Conservation (phyloP, 2,329 filamentous ascomycete genomes). For the Pyrenophora teres region DNA sequence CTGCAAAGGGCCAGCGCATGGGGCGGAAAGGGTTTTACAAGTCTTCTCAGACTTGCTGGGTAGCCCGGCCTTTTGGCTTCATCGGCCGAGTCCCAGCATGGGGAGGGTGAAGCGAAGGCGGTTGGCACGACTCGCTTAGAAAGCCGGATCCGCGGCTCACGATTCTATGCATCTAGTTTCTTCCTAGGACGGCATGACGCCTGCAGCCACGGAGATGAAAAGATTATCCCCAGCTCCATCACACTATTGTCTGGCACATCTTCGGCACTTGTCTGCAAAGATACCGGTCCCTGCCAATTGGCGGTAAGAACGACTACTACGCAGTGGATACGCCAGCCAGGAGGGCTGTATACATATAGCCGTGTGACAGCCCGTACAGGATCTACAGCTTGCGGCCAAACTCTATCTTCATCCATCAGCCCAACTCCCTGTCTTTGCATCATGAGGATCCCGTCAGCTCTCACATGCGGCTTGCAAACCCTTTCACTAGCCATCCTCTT, state of each 20-base stretch:
- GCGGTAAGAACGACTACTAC: constrained; percentile 9
- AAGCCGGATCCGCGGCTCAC: not conserved
- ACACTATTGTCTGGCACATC: constrained; percentile 11
- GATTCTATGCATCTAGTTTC: constrained; percentile 2
- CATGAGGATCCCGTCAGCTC: constrained; percentile 14
- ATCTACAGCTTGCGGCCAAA: constrained; percentile 13
- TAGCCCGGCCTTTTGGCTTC: not conserved
- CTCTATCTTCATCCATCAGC: constrained; percentile 6
- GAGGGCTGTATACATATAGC: constrained; percentile 16
- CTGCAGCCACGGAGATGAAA: constrained; percentile 18
- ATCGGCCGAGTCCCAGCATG: not conserved
- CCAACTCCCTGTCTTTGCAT: constrained; percentile 4
- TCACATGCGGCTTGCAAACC: constrained; percentile 8
- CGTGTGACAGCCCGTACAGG: constrained; percentile 6
- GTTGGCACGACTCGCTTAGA: constrained; percentile 8
- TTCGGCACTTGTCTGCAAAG: constrained; percentile 6
- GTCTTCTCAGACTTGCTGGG: not conserved
- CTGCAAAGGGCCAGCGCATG: not conserved
- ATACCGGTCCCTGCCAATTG: constrained; percentile 1
- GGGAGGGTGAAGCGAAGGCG: not conserved
- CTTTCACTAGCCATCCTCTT: constrained; percentile 11
- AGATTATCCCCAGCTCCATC: constrained; percentile 5
- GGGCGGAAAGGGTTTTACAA: constrained; percentile 2
- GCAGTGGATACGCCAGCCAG: constrained; percentile 1
- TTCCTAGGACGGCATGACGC: not conserved